Conservation (phyloP, 164 flowering plant genomes). For the Magnolia changhungtana region DNA sequence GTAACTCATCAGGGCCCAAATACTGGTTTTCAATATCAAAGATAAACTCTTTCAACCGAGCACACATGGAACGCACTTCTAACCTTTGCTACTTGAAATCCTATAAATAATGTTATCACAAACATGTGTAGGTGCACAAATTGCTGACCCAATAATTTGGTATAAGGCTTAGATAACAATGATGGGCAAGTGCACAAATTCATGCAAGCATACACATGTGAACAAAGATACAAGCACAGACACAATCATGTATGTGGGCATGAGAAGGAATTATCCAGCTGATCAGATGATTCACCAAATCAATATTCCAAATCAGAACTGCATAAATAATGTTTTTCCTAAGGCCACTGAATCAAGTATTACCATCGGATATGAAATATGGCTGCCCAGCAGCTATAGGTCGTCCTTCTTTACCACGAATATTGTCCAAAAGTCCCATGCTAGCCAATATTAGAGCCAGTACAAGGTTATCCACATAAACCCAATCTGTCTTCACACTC, state of each 20-base stretch:
- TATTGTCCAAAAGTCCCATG: slow-evolving; percentile 91
- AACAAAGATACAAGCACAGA: background rate
- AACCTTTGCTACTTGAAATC: no score
- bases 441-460: slow-evolving; percentile 82
- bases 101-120: no score
- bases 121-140: no score
- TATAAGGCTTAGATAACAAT: no score
- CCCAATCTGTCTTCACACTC: slow-evolving; percentile 79
- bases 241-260: background rate
- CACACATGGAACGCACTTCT: no score
- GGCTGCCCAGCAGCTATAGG: slow-evolving; percentile 98
- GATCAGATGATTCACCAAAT: background rate
- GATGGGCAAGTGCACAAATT: background rate
- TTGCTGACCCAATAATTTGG: no score
- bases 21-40: no score
- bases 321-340: no score
- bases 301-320: no score
- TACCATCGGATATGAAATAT: slow-evolving; percentile 93
- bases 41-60: no score
- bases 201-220: background rate
- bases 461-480: slow-evolving; percentile 88
- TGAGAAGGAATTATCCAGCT: background rate
- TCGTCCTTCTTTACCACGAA: slow-evolving; percentile 55
- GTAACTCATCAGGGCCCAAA: no score
- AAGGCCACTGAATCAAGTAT: background rate